Evolutionary conservation across 768 basidiomycete species (phyloP), one percentile per base, ranked within the genome.

Genomic region (Naematelia encephala): DNA sequence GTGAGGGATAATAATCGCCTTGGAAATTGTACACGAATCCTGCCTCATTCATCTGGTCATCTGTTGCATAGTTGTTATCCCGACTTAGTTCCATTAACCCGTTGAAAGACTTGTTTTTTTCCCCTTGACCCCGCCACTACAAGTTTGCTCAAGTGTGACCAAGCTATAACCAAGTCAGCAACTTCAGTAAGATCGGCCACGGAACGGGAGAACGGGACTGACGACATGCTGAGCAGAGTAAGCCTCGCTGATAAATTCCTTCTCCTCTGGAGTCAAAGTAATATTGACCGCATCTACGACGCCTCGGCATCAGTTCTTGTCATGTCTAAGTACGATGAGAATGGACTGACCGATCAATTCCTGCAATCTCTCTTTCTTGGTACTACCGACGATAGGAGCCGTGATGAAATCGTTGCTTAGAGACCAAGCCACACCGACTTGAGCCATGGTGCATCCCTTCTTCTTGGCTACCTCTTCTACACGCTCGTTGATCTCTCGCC

Each of bases 211-310:
- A n/a, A n/a, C n/a, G n/a, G n/a, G n/a, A 11, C 85, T 83, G n/a
- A 82, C 66, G 14, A 84, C 74, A 1, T 59, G 61, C 57, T 79
- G 78, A 1, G 84, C 78, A 52, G 69, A 54, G 76, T 87, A 86
- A 1, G 82, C 80, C 62, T 84, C 81, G 59, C 82, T 81, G 30
- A 87, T 79, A 56, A 79, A 80, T 68, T 81, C 80, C 44, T 84
- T 74, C 63, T 87, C 85, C 27, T 85, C 84, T 0, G 79, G 76
- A 0, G 82, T 81, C 28, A 86, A 78, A 55, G 79, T 78, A 39
- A 85, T 62, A 51, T 83, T 60, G 2, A 82, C 77, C 3, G 78
- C 82, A 10, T 72, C 82, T 82, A 30, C 21, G 16, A 5, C 28
- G 5, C 16, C 14, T 52, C 51, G 34, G 51, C 26, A 13, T 21